Percentiles rank a stretch among this genome's conserved stretches.
Conservation (phyloP, 2,329 filamentous ascomycete species). For the Exutisphaerella laricina region DNA sequence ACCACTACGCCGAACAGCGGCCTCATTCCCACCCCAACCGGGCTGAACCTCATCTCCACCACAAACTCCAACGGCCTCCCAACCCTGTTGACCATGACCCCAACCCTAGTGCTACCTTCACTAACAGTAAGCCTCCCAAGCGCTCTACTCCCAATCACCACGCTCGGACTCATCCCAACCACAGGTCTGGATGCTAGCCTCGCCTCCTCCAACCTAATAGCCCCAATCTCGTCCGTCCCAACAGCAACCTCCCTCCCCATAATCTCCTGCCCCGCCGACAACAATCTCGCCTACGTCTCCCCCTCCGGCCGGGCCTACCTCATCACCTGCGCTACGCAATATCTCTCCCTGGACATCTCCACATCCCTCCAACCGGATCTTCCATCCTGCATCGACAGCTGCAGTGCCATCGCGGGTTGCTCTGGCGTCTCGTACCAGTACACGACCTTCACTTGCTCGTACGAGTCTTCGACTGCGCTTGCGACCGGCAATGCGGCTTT, state of each 20-base stretch:
- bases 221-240: conserved; percentile 9
- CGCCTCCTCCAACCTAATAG: conserved; percentile 2
- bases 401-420: conserved; percentile 18
- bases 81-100: conserved; percentile 2
- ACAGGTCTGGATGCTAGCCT: conserved; percentile 4
- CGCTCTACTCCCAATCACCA: neutral
- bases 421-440: conserved; percentile 16
- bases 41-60: conserved; percentile 2
- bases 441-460: conserved; percentile 16
- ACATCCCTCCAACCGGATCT: conserved; percentile 16
- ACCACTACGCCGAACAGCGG: too few species aligned
- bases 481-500: conserved; percentile 2
- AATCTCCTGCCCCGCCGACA: conserved; percentile 23
- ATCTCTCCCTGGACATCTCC: conserved; percentile 13
- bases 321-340: conserved; percentile 22
- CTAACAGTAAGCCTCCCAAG: conserved; percentile 1
- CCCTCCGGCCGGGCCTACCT: conserved; percentile 20
- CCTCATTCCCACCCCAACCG: neutral
- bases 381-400: conserved; percentile 23
- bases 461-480: conserved; percentile 15
- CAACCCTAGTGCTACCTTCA: neutral
- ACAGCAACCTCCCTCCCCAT: conserved; percentile 16
- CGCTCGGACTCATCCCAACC: neutral
- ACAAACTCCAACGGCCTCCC: conserved; percentile 4
- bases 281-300: conserved; percentile 24